Evolutionary conservation across 345 rosid species (phyloP).

Genomic region (Citrus inodora): DNA sequence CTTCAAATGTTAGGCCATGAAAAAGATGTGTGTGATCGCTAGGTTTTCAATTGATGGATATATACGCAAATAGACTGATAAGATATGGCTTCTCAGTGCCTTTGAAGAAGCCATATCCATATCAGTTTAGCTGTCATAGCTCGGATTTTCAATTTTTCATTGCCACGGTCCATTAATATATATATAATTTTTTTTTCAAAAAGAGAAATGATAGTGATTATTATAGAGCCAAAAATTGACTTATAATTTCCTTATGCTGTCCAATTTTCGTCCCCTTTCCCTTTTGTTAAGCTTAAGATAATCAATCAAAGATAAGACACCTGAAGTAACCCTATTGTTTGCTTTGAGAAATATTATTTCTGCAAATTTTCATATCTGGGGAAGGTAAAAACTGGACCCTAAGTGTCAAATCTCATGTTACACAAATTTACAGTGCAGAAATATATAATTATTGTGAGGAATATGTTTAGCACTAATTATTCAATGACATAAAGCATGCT

Average conservation of each 20-base stretch:
- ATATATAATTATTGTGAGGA: too few relatives aligned
- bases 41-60: not conserved
- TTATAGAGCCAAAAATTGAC: not conserved
- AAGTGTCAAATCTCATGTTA: too few relatives aligned
- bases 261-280: not conserved
- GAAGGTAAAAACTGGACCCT: slow-evolving; percentile 3
- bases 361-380: not conserved
- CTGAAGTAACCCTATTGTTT: not conserved
- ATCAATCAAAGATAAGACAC: not conserved
- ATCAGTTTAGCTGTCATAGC: too few relatives aligned
- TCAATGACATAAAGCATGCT: too few relatives aligned
- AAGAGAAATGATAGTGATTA: not conserved
- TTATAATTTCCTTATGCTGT: not conserved
- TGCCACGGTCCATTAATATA: not conserved
- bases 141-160: not conserved
- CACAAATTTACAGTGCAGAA: too few relatives aligned
- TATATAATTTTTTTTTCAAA: not conserved
- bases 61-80: too few relatives aligned
- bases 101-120: too few relatives aligned
- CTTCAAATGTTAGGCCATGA: not conserved
- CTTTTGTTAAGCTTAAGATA: not conserved
- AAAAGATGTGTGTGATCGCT: not conserved
- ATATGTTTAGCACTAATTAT: too few relatives aligned
- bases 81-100: not conserved
- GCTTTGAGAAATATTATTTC: not conserved